Evolutionary conservation across 2,329 filamentous ascomycete genomes (phyloP), one percentile per base, ranked within the genome.

Genomic region (Pestalotiopsis fici): DNA sequence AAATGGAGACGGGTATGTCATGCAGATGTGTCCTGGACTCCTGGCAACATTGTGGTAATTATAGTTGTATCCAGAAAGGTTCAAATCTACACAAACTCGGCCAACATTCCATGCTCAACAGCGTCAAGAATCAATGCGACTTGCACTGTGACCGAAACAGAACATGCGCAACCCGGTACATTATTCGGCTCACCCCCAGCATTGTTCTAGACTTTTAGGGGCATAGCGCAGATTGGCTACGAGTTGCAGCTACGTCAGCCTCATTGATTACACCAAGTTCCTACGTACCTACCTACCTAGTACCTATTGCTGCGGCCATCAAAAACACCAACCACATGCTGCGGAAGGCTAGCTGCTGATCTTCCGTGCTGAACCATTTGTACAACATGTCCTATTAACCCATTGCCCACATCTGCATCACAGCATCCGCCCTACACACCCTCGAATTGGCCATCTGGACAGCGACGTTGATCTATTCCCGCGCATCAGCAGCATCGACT

Each of bases 401-500:
- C 61, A 68, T 68, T 63, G 56, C 59, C 63, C 65, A 47, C 55
- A 13, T 21, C 12, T 18, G 27, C 54, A 37, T 35, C 27, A 39
- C 56, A 7, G 27, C 59, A 27, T 50, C 60, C 37, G 28, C 21
- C 54, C 27, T 61, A 28, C 37, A 13, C 47, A n/a, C 21, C n/a
- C 21, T 25, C 15, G 47, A 35, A 23, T 23, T 21, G 27, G 43
- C 11, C 27, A 12, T 27, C 25, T 31, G 25, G 21, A 55, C 15
- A 64, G 28, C 61, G 15, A 11, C 37, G 25, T 15, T 47, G 21
- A 67, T 37, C 50, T 11, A 39, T 50, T 50, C 37, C 27, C 60
- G 28, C 37, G 65, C 28, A 64, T 63, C 64, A 62, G 60, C 64
- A 39, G 68, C 64, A 64, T 68, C 68, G 69, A 71, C 73, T 56